These are phyloP conservation scores for Populus hybrid DNA, from an alignment of 441 rosid species.

Conservation along the genomic window DNA sequence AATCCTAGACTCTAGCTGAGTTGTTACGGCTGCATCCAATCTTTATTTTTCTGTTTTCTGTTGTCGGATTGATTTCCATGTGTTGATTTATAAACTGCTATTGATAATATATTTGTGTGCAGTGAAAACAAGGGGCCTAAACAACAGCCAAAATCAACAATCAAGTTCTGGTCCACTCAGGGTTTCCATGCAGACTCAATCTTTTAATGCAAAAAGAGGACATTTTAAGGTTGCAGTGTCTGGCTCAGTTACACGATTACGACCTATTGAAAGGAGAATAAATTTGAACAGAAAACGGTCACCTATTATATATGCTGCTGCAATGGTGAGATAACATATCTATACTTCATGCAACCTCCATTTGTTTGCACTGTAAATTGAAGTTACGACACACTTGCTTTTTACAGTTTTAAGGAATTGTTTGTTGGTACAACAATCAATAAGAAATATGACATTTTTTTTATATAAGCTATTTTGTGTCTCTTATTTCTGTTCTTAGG, in stretches of 20 bases:
- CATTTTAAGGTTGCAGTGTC: slow-evolving; percentile 9
- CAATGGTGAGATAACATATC: slow-evolving; percentile 35
- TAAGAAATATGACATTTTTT: neutral
- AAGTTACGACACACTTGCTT: neutral
- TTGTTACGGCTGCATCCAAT: neutral
- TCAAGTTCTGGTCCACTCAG: slow-evolving; percentile 9
- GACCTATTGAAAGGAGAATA: slow-evolving; percentile 21
- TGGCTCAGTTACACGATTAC: slow-evolving; percentile 25
- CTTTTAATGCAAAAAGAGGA: neutral
- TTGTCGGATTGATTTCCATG: neutral
- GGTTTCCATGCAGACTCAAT: slow-evolving; percentile 17
- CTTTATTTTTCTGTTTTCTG: neutral
- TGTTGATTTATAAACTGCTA: neutral
- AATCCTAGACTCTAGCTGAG: neutral
- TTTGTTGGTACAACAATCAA: neutral
- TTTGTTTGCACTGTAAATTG: neutral
- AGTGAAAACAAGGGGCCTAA: slow-evolving; percentile 11
- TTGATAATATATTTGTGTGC: neutral
- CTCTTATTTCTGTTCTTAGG: neutral
- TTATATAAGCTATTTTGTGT: neutral
- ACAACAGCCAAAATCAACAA: slow-evolving; percentile 4
- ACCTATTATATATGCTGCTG: slow-evolving; percentile 35
- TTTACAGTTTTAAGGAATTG: neutral
- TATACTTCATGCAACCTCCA: neutral
- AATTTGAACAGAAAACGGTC: slow-evolving; percentile 24